Conservation (phyloP, 1,284 basidiomycete species). For the Apiotrichum veenhuisii region DNA sequence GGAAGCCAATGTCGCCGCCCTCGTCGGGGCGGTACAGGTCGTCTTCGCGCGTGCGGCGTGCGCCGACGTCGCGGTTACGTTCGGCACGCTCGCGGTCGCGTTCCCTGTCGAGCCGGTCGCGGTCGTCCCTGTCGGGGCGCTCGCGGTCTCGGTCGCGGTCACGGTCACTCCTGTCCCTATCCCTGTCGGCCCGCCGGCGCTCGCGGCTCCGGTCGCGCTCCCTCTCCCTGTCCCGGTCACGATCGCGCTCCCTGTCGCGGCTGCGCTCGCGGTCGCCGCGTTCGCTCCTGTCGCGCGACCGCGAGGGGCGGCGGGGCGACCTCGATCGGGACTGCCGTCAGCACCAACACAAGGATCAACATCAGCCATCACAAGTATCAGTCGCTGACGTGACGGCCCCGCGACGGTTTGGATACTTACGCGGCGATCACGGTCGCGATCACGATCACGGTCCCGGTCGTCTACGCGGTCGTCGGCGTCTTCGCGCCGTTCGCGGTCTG, state of each 20-base stretch:
- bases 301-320: not conserved
- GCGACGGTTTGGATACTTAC: not conserved
- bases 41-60: conserved; percentile 10
- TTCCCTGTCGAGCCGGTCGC: conserved; percentile 59
- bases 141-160: conserved; percentile 7
- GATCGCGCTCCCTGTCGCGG: not conserved
- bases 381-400: conserved; percentile 1
- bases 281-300: not conserved
- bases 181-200: conserved; percentile 3
- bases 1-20: conserved; percentile 11
- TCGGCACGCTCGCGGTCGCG: conserved; percentile 7
- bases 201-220: conserved; percentile 2
- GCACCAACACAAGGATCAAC: too few species aligned
- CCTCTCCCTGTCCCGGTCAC: not conserved
- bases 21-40: conserved; percentile 6
- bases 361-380: not conserved
- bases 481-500: conserved; percentile 3
- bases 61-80: conserved; percentile 16
- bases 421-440: not conserved
- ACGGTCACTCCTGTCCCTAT: conserved; percentile 8
- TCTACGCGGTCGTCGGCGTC: conserved; percentile 1
- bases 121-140: not conserved
- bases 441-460: not conserved
- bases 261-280: too few species aligned
- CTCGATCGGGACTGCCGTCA: not conserved